Evolutionary conservation across 2,329 filamentous ascomycete genomes (phyloP), one percentile per base, ranked within the genome.

Genomic region (Sporothrix pseudoabietina): DNA sequence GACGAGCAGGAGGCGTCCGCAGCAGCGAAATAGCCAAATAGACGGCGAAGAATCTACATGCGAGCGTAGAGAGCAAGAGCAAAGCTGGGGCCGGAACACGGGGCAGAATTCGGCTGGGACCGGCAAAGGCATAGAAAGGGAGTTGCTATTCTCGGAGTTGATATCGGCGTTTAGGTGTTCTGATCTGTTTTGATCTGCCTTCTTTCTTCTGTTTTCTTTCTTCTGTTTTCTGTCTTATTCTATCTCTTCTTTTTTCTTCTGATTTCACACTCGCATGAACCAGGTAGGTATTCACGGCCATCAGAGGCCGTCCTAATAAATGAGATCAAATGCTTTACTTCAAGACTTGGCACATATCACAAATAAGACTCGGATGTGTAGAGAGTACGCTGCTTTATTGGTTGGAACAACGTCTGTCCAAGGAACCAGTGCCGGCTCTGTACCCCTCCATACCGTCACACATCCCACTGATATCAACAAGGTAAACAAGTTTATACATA

Each of bases 121-220:
- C 65, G 30, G 65, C 65, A 26, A 47, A 30, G 14, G 44, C 65
- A 68, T 68, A 65, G 65, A 68, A 52, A 49, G 65, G 44, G 44
- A 9, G 44, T 16, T 52, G 44, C 12, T 19, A 49, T 49, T 19
- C 22, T 44, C 16, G 66, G 66, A 39, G 47, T 54, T 54, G 26
- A 1, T 16, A 52, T 22, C 22, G 65, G 41, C 41, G 44, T 54
- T 69, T 55, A 4, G 32, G 66, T 8, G 26, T 57, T 57, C 32
- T 39, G 7, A 22, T 69, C 12, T 69, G 26, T 69, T 52, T 26
- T 10, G 12, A 35, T 61, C 12, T 55, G n/a, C 26, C 3, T n/a
- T 47, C 47, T 35, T 22, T 35, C 26, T n/a, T 47, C 47, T 35
- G 39, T 35, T 26, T 65, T 49, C 44, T 19, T 19, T 6, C 26